Evolutionary conservation across 371 early-diverging fungal species (phyloP), one percentile per base, ranked within the genome.

Genomic region (Lichtheimia ramosa): DNA sequence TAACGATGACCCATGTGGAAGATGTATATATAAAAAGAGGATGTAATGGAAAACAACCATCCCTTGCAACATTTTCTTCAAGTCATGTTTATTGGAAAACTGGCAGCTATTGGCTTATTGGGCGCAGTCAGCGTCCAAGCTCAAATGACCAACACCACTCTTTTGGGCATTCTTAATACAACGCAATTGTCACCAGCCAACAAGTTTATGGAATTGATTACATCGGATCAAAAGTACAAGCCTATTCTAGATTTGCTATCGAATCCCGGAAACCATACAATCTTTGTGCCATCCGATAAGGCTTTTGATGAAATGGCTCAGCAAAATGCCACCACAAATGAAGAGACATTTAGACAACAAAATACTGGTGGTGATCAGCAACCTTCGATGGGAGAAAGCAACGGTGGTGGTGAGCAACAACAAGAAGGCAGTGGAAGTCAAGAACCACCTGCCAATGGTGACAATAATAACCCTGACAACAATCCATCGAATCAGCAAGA

Each of bases 231-330:
- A 2, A 65, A 65, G 10, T 69, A 62, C 51, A 58, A 68, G 23
- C 64, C 69, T 15, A 55, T 75, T 13, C 16, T 75, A 20, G 56
- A 71, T 7, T 24, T 71, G 3, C 50, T 75, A 24, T 57, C 59
- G 14, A 48, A 62, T 18, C 57, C 75, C 5, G 67, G 68, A 34
- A 73, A 71, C 41, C 18, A 61, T 2, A 77, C 77, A 5, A 51
- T 67, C 41, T 74, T 77, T 69, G 54, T 68, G 21, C 77, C 77
- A 3, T 66, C 66, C 8, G 63, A 77, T 21, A 40, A 48, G 8
- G 64, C 50, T 4, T 41, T 58, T 39, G 25, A 57, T 16, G 24
- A 62, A 15, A 14, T 56, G 24, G 21, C 21, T 14, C 55, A 54
- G 43, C 15, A 13, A 13, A 54, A 54, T 40, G 21, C 21, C 13